Conservation (phyloP, 768 basidiomycete genomes). For the Suillus sp. region DNA sequence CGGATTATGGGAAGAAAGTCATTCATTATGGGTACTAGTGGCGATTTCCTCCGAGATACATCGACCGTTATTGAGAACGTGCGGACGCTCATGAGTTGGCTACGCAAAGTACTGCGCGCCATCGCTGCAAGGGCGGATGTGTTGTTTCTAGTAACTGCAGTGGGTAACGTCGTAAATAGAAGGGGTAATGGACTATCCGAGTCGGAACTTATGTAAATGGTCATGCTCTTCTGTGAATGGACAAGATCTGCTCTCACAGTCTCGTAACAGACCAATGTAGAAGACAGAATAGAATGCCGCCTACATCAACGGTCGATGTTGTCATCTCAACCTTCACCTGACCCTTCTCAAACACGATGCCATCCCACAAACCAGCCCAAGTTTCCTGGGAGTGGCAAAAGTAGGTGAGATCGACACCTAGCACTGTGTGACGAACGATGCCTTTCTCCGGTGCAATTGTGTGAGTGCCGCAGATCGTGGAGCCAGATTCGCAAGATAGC, state of each 20-base stretch:
- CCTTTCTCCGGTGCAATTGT: constrained; percentile 13
- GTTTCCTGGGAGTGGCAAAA: constrained; percentile 19
- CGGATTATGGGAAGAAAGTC: background rate
- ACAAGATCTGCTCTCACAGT: background rate
- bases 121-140: background rate
- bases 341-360: constrained; percentile 11
- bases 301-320: background rate
- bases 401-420: constrained; percentile 16
- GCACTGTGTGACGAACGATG: constrained; percentile 3
- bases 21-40: background rate
- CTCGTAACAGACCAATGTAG: constrained; percentile 2
- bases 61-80: background rate
- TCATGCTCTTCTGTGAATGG: background rate
- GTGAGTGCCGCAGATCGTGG: constrained; percentile 25
- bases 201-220: background rate
- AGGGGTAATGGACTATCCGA: background rate
- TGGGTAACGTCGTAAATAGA: background rate
- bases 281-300: background rate
- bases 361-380: constrained; percentile 21
- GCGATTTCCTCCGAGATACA: background rate
- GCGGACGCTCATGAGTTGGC: background rate
- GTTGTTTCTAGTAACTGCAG: background rate
- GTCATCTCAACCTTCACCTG: constrained; percentile 4
- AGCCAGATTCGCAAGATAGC: constrained; percentile 23
- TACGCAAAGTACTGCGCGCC: background rate